These are phyloP conservation scores for Actinidia arguta DNA, from an alignment of 179 eudicot genomes.

Conservation along the genomic window DNA sequence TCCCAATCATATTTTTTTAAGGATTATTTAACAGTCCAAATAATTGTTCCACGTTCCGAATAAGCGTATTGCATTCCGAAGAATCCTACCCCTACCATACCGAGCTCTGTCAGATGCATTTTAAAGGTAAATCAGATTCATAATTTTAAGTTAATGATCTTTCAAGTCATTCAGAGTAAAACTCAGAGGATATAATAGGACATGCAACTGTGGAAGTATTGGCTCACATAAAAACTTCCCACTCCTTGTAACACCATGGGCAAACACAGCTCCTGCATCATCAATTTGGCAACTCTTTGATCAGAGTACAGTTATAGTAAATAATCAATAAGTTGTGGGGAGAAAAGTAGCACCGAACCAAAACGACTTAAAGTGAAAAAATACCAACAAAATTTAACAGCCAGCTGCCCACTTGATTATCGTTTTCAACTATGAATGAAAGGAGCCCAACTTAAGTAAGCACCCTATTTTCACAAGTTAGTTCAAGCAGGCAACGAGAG, in stretches of 20 bases:
- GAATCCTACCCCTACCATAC: too few species aligned
- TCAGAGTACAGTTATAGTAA: too few species aligned
- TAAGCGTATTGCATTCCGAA: too few species aligned
- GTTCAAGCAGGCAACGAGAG: too few species aligned
- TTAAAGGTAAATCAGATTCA: background rate
- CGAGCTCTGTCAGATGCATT: constrained; percentile 1
- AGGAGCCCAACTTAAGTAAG: too few species aligned
- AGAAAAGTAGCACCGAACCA: too few species aligned
- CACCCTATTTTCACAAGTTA: too few species aligned
- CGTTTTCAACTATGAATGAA: background rate
- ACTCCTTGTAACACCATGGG: constrained; percentile 99
- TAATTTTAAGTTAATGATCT: background rate
- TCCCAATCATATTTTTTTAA: too few species aligned
- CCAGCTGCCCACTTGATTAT: background rate
- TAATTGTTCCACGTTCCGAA: too few species aligned
- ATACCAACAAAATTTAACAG: background rate
- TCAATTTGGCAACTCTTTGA: constrained; percentile 15
- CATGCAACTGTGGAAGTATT: background rate
- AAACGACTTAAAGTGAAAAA: too few species aligned
- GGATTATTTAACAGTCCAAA: too few species aligned
- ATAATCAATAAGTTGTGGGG: too few species aligned
- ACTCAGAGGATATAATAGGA: background rate
- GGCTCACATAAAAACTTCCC: constrained; percentile 99
- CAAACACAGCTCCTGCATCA: constrained; percentile 93
- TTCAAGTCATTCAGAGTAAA: constrained; percentile 1